Evolutionary conservation across 2,329 filamentous ascomycete species (phyloP).

Genomic region (Trichoderma lentiforme): DNA sequence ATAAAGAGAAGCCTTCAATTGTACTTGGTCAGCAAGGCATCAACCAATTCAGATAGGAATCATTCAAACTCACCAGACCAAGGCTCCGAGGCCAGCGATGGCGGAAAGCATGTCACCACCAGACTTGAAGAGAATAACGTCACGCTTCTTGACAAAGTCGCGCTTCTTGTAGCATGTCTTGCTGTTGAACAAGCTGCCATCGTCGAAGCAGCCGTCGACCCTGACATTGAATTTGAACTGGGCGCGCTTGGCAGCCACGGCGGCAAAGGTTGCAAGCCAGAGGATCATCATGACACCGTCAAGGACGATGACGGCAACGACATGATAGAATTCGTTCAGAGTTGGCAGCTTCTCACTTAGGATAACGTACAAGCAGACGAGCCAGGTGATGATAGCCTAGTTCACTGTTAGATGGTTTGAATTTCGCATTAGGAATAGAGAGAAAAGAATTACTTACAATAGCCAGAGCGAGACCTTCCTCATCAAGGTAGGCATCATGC

Average conservation of each 20-base stretch:
- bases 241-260: slow-evolving; percentile 39
- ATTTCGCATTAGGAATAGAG: background rate
- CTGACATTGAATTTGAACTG: slow-evolving; percentile 33
- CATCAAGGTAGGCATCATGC: slow-evolving; percentile 38
- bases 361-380: slow-evolving; percentile 40
- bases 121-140: slow-evolving; percentile 35
- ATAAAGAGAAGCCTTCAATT: slow-evolving; percentile 38
- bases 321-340: slow-evolving; percentile 39
- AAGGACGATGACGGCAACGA: slow-evolving; percentile 43
- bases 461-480: slow-evolving; percentile 40
- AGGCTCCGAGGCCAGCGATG: slow-evolving; percentile 43
- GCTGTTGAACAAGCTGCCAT: slow-evolving; percentile 41
- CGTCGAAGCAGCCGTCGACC: slow-evolving; percentile 33
- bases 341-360: slow-evolving; percentile 39
- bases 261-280: slow-evolving; percentile 45
- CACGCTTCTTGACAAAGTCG: slow-evolving; percentile 29
- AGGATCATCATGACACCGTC: slow-evolving; percentile 44
- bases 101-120: slow-evolving; percentile 38
- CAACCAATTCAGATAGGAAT: no score
- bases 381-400: slow-evolving; percentile 46
- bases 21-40: background rate
- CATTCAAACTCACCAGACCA: slow-evolving; percentile 37
- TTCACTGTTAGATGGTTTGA: slow-evolving; percentile 7
- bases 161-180: slow-evolving; percentile 34
- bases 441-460: slow-evolving; percentile 33